Conservation (phyloP, 2,329 filamentous ascomycete genomes). For the Karstenula rhodostoma region DNA sequence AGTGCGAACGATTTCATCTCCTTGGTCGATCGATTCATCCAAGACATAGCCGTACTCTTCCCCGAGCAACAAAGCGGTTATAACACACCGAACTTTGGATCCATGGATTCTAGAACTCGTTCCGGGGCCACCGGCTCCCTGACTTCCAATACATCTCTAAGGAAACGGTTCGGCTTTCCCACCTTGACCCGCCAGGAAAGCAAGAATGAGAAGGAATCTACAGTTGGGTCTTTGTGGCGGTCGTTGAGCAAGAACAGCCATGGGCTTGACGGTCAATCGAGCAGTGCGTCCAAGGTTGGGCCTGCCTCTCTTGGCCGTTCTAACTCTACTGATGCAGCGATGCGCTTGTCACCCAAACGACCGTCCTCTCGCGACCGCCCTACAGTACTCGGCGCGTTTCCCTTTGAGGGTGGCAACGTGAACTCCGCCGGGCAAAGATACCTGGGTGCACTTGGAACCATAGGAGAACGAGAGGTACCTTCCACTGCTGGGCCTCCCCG, state of each 20-base stretch:
- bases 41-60: conserved; percentile 90
- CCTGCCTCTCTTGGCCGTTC: conserved; percentile 66
- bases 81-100: conserved; percentile 62
- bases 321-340: conserved; percentile 78
- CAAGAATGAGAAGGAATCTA: conserved; percentile 73
- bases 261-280: conserved; percentile 56
- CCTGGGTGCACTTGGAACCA: conserved; percentile 56
- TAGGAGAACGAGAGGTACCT: conserved; percentile 59
- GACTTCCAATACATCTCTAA: conserved; percentile 86
- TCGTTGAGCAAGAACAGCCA: conserved; percentile 81
- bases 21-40: conserved; percentile 84
- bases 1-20: conserved; percentile 86
- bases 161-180: conserved; percentile 84
- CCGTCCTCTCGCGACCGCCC: conserved; percentile 65
- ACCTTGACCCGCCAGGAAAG: conserved; percentile 79
- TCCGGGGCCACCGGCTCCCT: conserved; percentile 76
- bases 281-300: conserved; percentile 72
- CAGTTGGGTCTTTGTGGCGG: conserved; percentile 80
- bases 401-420: conserved; percentile 55
- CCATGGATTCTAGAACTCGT: conserved; percentile 64
- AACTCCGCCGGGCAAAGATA: conserved; percentile 44
- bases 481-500: conserved; percentile 46
- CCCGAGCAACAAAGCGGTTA: conserved; percentile 65
- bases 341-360: conserved; percentile 55
- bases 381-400: conserved; percentile 57